Evolutionary conservation across 441 rosid species (phyloP).

Genomic region (Heliophila coronopifolia): DNA sequence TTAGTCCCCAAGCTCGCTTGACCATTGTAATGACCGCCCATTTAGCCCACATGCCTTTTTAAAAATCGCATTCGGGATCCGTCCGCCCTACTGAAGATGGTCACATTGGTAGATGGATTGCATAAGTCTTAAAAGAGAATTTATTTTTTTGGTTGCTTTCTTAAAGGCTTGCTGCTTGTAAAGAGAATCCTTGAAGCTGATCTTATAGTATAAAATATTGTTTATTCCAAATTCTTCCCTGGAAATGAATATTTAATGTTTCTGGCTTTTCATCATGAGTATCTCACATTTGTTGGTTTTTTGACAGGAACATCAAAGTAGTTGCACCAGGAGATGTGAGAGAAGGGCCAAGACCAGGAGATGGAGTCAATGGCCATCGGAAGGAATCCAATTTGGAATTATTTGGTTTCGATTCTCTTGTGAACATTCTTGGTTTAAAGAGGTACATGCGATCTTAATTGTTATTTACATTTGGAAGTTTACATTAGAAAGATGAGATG

Average conservation of each 20-base stretch:
- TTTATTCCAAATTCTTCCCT: background rate
- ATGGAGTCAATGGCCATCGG: conserved; percentile 50
- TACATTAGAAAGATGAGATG: background rate
- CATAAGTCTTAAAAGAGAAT: background rate
- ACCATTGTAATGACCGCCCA: too few relatives aligned
- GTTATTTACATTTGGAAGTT: background rate
- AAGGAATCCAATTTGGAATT: conserved; percentile 72
- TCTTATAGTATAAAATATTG: background rate
- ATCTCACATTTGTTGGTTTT: conserved; percentile 28
- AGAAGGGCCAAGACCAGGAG: conserved; percentile 39
- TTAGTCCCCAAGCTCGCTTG: too few relatives aligned
- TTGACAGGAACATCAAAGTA: conserved; percentile 52
- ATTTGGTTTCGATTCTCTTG: conserved; percentile 99
- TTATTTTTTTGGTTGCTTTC: background rate
- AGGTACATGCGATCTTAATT: conserved; percentile 42
- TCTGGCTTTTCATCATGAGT: conserved; percentile 10
- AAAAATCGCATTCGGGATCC: too few relatives aligned
- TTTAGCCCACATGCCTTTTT: too few relatives aligned
- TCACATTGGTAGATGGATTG: background rate
- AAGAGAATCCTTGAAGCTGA: conserved; percentile 1
- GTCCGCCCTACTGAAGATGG: too few relatives aligned
- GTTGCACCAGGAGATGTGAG: conserved; percentile 33
- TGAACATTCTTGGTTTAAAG: conserved; percentile 91
- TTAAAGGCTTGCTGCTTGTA: background rate
- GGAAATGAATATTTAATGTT: conserved; percentile 1